Evolutionary conservation across 352 stramenopile genomes (phyloP), one percentile per base, ranked within the genome.

Genomic region (Phytopythium mirpurense): DNA sequence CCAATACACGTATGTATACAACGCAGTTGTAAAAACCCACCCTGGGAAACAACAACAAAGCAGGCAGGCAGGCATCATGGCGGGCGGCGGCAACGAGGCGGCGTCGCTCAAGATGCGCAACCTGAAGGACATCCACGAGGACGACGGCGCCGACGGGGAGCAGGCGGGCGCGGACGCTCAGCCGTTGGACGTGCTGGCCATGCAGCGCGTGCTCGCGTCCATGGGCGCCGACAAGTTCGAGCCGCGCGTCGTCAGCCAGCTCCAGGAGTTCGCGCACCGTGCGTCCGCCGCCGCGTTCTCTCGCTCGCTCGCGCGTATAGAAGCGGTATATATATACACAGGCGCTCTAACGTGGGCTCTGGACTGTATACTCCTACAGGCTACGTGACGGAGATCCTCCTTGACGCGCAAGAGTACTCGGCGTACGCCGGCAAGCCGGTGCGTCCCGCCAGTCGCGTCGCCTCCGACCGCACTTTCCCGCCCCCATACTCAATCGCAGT

Each of bases 181-280:
- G 47, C 83, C 83, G 6, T 46, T 90, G 43, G 81, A 93, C 46
- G 73, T 74, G 18, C 55, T 79, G 14, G 74, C 78, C 19, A 68
- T 94, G 47, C 51, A 79, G 48, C 47, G 67, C 48, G 56, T 94
- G 26, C 68, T 94, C 38, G 74, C 75, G 56, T 90, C 81, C 44
- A 94, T 94, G 83, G 82, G 83, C 18, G 82, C 72, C 34, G 77
- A 88, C 52, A 87, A 79, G 51, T 80, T 82, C 55, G 83, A 94
- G 64, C 77, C 78, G 49, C 76, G 82, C 52, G 83, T 94, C 60
- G 76, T 92, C 29, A 66, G 64, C 52, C 83, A 94, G 63, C 69
- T 94, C 26, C 80, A 88, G 45, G 84, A 94, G 61, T 92, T 93
- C 53, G 69, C 90, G 21, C 83, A 94, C 56, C 81, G 83, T 94